Base-by-base conservation (phyloP, 371 early-diverging fungal species). In the Enterospora canceri region DNA sequence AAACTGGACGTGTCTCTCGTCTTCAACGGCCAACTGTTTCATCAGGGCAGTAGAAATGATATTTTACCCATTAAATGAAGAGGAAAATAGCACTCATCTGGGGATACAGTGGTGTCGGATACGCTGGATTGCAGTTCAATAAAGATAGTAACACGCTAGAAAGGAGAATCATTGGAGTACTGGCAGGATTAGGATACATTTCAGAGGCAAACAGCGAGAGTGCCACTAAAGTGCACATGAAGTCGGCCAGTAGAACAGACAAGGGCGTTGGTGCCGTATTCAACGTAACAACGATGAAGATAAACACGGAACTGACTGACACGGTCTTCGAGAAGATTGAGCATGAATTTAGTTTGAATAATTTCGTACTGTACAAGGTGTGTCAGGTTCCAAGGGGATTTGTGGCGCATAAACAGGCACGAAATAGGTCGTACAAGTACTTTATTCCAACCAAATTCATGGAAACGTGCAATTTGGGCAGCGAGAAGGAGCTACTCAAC, bases 201-300 rank as follows among this genome's bases (percentile, higher is more conserved):
- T 71, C 29, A 2, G 65, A 71, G 31, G 21, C 47, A 30, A 80
- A 80, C 64, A 51, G 69, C 4, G 60, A 60, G 29, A 71, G 74
- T 58, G 72, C 76, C 24, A 65, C 49, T 24, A 80, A 90, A 86
- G 82, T 86, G 30, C 82, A 83, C 29, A 83, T 89, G 73, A 77
- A 80, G 83, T 81, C 97, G 57, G 86, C 91, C 1, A 94, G 93
- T 1, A 83, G 99, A 28, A 98, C 99, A 0, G 99, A 98, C 77
- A 96, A 96, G 81, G 99, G 99, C 15, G 99, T 98, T 0, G 94
- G 93, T 76, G 97, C 99, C 26, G 90, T 89, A 28, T 90, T 94
- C 31, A 90, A 93, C 65, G 86, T 97, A 0, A 85, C 92, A 24
- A 87, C 90, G 0, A 72, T 88, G 33, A 96, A 96, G 81, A 79